phyloP scores from a whole-genome alignment of 495 filamentous ascomycete genomes.

The Penicillium bialowiezense region DNA sequence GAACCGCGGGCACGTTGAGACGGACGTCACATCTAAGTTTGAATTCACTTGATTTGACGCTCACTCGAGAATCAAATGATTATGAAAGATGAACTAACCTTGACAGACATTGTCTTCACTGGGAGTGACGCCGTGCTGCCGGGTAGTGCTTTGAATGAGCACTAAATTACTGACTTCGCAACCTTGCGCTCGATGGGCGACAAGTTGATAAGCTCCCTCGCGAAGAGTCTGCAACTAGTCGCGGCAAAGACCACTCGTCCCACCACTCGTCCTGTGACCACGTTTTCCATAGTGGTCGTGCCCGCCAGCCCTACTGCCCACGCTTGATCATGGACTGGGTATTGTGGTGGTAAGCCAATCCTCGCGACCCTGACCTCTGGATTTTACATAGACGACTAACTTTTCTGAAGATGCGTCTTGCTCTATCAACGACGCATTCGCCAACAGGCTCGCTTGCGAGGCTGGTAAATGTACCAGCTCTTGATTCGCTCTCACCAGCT shows the following conservation, averaged over 20 bases:
- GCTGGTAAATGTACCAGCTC: slow-evolving; percentile 13
- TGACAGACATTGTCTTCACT: slow-evolving; percentile 33
- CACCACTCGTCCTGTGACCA: neutral
- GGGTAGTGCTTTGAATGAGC: slow-evolving; percentile 24
- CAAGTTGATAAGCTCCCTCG: slow-evolving; percentile 35
- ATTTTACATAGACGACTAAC: no score
- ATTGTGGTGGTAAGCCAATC: slow-evolving; percentile 17
- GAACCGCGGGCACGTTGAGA: slow-evolving; percentile 22
- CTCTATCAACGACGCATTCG: slow-evolving; percentile 16
- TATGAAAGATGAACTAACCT: neutral
- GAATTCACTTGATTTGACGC: no score
- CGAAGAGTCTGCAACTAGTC: slow-evolving; percentile 18
- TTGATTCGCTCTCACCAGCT: no score
- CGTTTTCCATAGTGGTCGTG: no score
- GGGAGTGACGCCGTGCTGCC: slow-evolving; percentile 30
- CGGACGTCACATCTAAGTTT: slow-evolving; percentile 36
- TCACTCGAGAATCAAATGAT: no score
- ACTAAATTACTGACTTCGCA: slow-evolving; percentile 39
- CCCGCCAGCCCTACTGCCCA: neutral
- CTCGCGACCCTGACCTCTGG: neutral
- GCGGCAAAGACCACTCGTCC: slow-evolving; percentile 6
- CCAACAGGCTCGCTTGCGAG: slow-evolving; percentile 14
- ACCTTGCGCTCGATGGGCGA: slow-evolving; percentile 33
- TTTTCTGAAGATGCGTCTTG: slow-evolving; percentile 15
- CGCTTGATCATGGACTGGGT: slow-evolving; percentile 16